Conservation (phyloP, 164 flowering plant genomes). For the Aristolochia fimbriata region DNA sequence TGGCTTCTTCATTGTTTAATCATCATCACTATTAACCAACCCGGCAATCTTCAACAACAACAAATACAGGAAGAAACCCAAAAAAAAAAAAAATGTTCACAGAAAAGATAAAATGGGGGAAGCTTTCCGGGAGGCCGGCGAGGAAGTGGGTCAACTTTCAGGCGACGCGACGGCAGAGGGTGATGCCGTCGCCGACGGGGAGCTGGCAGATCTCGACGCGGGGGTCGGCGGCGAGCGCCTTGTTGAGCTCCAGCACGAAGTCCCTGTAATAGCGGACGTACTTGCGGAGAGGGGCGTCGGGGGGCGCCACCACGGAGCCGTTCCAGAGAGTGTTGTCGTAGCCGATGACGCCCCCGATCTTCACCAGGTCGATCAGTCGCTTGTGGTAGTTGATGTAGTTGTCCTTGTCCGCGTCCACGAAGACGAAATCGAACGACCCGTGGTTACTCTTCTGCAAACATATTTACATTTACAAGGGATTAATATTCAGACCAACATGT, state of each 20-base stretch:
- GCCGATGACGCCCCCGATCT: slow-evolving; percentile 85
- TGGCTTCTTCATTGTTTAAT: too few species aligned
- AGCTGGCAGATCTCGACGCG: slow-evolving; percentile 93
- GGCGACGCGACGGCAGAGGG: slow-evolving; percentile 80
- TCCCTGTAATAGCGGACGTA: slow-evolving; percentile 87
- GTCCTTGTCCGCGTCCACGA: slow-evolving; percentile 98
- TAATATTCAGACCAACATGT: not conserved
- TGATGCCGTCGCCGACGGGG: slow-evolving; percentile 95
- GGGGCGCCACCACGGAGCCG: slow-evolving; percentile 89
- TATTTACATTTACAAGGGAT: not conserved
- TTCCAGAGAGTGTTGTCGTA: slow-evolving; percentile 99
- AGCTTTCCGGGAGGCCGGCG: too few species aligned
- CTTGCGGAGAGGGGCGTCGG: slow-evolving; percentile 81
- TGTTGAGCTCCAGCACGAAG: slow-evolving; percentile 90
- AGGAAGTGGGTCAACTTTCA: slow-evolving; percentile 17
- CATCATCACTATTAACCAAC: too few species aligned
- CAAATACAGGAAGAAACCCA: too few species aligned
- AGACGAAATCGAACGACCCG: slow-evolving; percentile 80
- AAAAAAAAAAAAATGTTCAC: too few species aligned
- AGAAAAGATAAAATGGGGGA: too few species aligned
- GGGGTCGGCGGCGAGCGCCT: slow-evolving; percentile 83
- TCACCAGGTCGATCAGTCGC: slow-evolving; percentile 77
- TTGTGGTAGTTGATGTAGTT: slow-evolving; percentile 93
- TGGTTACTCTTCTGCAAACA: slow-evolving; percentile 51
- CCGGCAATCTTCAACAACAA: too few species aligned